Evolutionary conservation across 805 yeast species (phyloP).

Genomic region (Brettanomyces nanus): DNA sequence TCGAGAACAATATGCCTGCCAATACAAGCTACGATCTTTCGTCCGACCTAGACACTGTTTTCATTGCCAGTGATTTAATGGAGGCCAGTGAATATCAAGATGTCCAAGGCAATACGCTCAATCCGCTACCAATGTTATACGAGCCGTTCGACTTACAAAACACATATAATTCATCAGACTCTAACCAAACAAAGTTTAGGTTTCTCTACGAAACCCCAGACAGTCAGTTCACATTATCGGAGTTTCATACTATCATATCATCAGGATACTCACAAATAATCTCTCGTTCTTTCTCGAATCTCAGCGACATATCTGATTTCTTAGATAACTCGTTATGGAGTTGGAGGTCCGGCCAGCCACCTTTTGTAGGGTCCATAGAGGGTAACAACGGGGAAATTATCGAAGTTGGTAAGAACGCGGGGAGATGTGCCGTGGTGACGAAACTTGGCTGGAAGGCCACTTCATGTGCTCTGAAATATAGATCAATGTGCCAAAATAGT

Average conservation of each 20-base stretch:
- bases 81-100: background rate
- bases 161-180: background rate
- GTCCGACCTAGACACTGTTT: slow-evolving; percentile 4
- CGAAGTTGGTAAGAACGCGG: slow-evolving; percentile 6
- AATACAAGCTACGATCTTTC: slow-evolving; percentile 25
- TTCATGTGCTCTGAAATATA: slow-evolving; percentile 51
- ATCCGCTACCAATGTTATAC: background rate
- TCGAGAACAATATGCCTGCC: slow-evolving; percentile 19
- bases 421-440: slow-evolving; percentile 33
- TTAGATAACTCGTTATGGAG: slow-evolving; percentile 52
- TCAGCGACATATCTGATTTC: slow-evolving; percentile 24
- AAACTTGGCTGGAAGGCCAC: slow-evolving; percentile 54
- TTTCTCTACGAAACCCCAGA: slow-evolving; percentile 30
- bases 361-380: slow-evolving; percentile 6
- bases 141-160: background rate
- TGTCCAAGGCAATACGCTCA: background rate
- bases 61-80: slow-evolving; percentile 1
- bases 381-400: background rate
- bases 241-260: slow-evolving; percentile 31
- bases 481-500: slow-evolving; percentile 47
- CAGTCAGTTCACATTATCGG: slow-evolving; percentile 29
- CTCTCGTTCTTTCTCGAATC: slow-evolving; percentile 26
- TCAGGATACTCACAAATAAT: slow-evolving; percentile 68
- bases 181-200: slow-evolving; percentile 6
- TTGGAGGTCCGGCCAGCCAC: slow-evolving; percentile 60